These are phyloP conservation scores for Seiridium unicorne DNA, from an alignment of 2,329 filamentous ascomycete genomes.

Conservation along the genomic window DNA sequence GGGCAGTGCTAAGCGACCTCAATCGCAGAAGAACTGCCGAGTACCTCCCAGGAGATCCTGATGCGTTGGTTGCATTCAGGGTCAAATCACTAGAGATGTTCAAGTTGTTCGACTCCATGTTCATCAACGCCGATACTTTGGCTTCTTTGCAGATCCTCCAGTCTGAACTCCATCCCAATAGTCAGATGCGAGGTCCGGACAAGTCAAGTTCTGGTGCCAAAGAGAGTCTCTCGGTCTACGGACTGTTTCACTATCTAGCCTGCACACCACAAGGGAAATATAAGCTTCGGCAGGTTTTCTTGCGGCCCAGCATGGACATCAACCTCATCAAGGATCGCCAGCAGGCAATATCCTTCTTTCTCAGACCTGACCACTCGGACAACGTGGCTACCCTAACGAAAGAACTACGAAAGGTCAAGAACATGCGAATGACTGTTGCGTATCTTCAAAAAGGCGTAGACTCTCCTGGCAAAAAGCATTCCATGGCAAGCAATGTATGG, in stretches of 20 bases:
- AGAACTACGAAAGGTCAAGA: slow-evolving; percentile 69
- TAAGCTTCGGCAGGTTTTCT: slow-evolving; percentile 74
- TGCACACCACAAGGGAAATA: slow-evolving; percentile 76
- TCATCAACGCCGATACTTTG: slow-evolving; percentile 78
- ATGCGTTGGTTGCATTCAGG: slow-evolving; percentile 52
- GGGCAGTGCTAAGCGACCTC: slow-evolving; percentile 80
- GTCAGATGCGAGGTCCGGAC: slow-evolving; percentile 69
- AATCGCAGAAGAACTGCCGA: slow-evolving; percentile 65
- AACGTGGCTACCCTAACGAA: slow-evolving; percentile 54
- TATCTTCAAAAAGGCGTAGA: slow-evolving; percentile 79
- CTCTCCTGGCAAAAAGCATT: slow-evolving; percentile 41
- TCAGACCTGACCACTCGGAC: slow-evolving; percentile 65
- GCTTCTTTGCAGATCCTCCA: slow-evolving; percentile 81
- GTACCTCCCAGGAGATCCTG: slow-evolving; percentile 59
- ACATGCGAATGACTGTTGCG: slow-evolving; percentile 67
- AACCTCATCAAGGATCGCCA: slow-evolving; percentile 70
- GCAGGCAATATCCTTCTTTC: slow-evolving; percentile 63
- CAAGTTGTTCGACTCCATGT: slow-evolving; percentile 64
- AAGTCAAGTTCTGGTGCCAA: slow-evolving; percentile 64
- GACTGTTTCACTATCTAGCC: slow-evolving; percentile 73
- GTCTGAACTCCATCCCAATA: slow-evolving; percentile 79
- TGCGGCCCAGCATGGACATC: slow-evolving; percentile 73
- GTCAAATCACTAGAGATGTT: slow-evolving; percentile 73
- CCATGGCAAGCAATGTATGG: slow-evolving; percentile 70
- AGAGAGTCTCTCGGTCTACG: slow-evolving; percentile 81